A percentile compares a stretch with the other conserved stretches of the same genome.
These are phyloP conservation scores for Fonsecaea erecta DNA, from an alignment of 2,329 filamentous ascomycete species.

Conservation along the genomic window DNA sequence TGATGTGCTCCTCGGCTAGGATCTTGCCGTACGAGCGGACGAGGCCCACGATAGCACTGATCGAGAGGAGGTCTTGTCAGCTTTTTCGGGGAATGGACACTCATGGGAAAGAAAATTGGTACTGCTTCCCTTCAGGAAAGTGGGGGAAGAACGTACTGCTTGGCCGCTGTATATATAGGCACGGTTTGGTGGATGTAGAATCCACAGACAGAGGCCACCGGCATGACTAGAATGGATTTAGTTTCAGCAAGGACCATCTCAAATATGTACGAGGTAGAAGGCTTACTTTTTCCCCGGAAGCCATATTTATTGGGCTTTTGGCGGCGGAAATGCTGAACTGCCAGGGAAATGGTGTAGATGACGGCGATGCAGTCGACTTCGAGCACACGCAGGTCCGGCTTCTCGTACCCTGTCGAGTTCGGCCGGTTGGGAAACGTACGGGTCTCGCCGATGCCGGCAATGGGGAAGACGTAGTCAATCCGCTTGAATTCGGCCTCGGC, in stretches of 20 bases:
- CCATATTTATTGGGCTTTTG: conserved; percentile 44
- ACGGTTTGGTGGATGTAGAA: conserved; percentile 49
- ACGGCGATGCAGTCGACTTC: conserved; percentile 51
- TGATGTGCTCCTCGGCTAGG: conserved; percentile 46
- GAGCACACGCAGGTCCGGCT: conserved; percentile 47
- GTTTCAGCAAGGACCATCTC: not conserved
- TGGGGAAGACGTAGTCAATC: conserved; percentile 48
- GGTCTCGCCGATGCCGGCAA: conserved; percentile 50
- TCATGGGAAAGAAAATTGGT: not conserved
- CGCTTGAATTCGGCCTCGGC: conserved; percentile 42
- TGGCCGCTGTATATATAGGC: conserved; percentile 46
- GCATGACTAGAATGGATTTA: conserved; percentile 12
- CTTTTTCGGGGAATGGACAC: not conserved
- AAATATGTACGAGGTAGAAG: not conserved
- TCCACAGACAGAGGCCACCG: conserved; percentile 47
- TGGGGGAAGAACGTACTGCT: conserved; percentile 2
- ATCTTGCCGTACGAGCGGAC: conserved; percentile 48
- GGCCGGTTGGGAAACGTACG: conserved; percentile 42
- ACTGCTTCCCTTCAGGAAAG: too few species aligned
- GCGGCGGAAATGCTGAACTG: conserved; percentile 51
- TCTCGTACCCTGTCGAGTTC: conserved; percentile 39
- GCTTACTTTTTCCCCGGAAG: conserved; percentile 46
- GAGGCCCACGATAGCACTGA: conserved; percentile 16
- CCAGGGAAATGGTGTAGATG: conserved; percentile 49
- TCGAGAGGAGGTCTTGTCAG: not conserved